These are phyloP conservation scores for Cercospora sesami DNA, from an alignment of 2,329 filamentous ascomycete genomes.

Conservation along the genomic window DNA sequence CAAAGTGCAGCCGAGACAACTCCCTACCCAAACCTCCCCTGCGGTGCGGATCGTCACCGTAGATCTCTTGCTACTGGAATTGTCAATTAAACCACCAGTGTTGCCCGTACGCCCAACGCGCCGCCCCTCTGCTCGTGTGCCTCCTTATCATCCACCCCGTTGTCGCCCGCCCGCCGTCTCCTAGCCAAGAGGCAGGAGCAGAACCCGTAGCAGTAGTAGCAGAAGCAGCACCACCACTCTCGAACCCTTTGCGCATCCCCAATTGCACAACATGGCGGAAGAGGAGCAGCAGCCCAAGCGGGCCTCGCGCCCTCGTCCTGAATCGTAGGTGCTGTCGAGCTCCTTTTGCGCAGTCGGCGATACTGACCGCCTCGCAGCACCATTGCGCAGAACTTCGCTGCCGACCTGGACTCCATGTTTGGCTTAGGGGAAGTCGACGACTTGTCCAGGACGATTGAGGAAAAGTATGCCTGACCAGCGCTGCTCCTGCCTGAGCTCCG, in stretches of 20 bases:
- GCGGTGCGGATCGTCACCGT: slow-evolving; percentile 10
- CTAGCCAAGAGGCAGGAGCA: neutral
- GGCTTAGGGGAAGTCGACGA: slow-evolving; percentile 75
- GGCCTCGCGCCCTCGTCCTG: slow-evolving; percentile 24
- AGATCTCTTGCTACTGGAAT: slow-evolving; percentile 15
- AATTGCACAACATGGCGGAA: slow-evolving; percentile 15
- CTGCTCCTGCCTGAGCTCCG: neutral
- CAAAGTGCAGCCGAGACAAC: slow-evolving; percentile 7
- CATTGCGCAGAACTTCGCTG: slow-evolving; percentile 82
- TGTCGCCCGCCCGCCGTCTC: neutral
- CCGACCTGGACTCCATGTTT: slow-evolving; percentile 85
- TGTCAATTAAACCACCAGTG: slow-evolving; percentile 12
- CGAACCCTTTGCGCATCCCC: neutral
- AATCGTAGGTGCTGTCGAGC: slow-evolving; percentile 28
- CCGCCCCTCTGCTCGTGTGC: neutral
- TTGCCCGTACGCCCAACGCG: neutral
- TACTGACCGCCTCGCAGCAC: slow-evolving; percentile 58
- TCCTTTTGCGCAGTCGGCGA: neutral
- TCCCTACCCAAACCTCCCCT: slow-evolving; percentile 1
- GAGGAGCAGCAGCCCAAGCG: slow-evolving; percentile 16
- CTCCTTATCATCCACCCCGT: neutral
- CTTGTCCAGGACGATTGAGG: slow-evolving; percentile 71
- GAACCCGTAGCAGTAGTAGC: neutral
- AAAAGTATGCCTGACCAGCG: slow-evolving; percentile 61
- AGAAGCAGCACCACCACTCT: neutral